Evolutionary conservation across 2,329 filamentous ascomycete species (phyloP).

Genomic region (Fusarium tjaetaba): DNA sequence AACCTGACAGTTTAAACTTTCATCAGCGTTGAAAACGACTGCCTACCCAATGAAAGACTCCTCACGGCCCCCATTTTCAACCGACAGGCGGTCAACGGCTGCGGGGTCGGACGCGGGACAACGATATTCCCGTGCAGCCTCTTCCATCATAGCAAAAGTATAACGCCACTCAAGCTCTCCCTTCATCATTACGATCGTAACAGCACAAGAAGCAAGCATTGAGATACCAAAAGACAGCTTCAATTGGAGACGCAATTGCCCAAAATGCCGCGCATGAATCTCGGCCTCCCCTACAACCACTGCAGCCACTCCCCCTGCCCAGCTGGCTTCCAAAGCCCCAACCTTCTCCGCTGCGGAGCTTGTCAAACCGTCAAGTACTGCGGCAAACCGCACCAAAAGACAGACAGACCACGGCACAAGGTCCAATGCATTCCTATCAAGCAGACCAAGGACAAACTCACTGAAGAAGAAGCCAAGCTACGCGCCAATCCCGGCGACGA

Average conservation of each 20-base stretch:
- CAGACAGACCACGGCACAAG: slow-evolving; percentile 8
- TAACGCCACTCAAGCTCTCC: not conserved
- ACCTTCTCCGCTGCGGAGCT: slow-evolving; percentile 11
- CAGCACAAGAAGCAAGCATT: not conserved
- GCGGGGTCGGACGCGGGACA: not conserved
- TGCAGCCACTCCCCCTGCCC: not conserved
- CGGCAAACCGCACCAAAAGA: slow-evolving; percentile 3
- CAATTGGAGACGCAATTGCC: accelerated
- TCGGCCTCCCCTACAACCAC: slow-evolving; percentile 3
- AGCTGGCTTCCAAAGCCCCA: not conserved
- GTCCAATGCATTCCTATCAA: not conserved
- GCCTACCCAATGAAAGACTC: not conserved
- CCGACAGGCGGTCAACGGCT: not conserved
- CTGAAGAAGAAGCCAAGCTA: not conserved
- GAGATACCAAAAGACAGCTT: not conserved
- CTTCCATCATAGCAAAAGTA: not conserved
- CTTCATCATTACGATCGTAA: not conserved
- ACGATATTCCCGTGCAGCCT: not conserved
- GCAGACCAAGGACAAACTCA: not conserved
- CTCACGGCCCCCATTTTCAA: not conserved
- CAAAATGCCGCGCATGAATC: slow-evolving; percentile 18
- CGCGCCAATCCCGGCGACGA: not conserved
- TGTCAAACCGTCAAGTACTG: slow-evolving; percentile 12
- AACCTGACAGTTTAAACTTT: not conserved
- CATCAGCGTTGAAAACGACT: no score